Base-by-base conservation (phyloP, 768 basidiomycete genomes). In the Leccinum imitatum region DNA sequence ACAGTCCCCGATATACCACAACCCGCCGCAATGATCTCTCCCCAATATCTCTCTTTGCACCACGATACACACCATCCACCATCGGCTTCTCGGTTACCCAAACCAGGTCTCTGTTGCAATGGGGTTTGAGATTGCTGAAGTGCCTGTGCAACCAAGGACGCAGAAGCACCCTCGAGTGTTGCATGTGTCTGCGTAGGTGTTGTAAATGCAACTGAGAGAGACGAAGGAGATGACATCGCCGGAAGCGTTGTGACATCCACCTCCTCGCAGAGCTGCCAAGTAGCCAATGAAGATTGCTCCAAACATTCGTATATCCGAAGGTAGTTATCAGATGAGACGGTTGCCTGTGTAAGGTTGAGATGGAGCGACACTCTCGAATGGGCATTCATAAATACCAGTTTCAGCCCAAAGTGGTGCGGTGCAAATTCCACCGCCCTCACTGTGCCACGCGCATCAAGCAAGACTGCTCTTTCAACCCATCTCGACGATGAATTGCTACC, bases 41-140 rank as follows among this genome's bases (percentile, higher is more conserved):
- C 96, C 95, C 95, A 97, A 74, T 95, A 97, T 61, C 84, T 82
- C 67, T 98, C 97, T 69, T 93, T 93, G 74, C 95, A 98, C 95
- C 95, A 99, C 8, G 89, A 90, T 47, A 99, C 74, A 58, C 87
- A 90, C 94, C 94, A 98, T 1, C 91, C 95, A 4, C 93, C 93
- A 57, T 93, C 88, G 3, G 93, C 93, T 72, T 95, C 91, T 46
- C 89, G 80, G 64, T 84, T 87, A 0, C 85, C 87, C 23, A 77
- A 61, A 1, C 83, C 82, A 15, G 78, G 75, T 58, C 79, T 72
- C 63, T 67, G 61, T 67, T 68, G 74, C 21, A 63, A n/a, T 51
- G 67, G 75, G 46, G 71, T 59, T 35, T 75, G 75, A 41, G 76
- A 74, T 67, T 86, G 87, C 57, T 86, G 85, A 13, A 87, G 73